These are phyloP conservation scores for Hymenoscyphus fraxineus DNA, from an alignment of 2,329 filamentous ascomycete genomes.

Conservation along the genomic window DNA sequence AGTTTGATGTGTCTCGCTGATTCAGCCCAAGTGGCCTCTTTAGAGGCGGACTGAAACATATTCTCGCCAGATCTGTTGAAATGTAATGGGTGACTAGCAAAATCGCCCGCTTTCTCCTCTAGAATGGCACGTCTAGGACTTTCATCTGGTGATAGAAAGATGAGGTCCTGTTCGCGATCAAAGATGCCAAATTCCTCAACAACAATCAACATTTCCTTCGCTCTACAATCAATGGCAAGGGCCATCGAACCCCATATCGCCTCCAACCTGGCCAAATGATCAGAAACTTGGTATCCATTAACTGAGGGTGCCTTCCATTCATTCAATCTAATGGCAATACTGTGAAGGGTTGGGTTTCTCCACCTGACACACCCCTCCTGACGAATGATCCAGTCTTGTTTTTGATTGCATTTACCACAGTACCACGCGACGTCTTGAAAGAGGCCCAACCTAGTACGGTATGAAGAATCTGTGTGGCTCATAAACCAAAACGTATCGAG, in stretches of 20 bases:
- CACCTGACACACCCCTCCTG: background rate
- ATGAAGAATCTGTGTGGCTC: background rate
- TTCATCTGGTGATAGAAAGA: background rate
- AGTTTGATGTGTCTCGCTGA: background rate
- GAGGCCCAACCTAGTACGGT: background rate
- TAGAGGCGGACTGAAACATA: background rate
- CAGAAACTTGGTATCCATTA: too few relatives aligned
- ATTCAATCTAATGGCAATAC: background rate
- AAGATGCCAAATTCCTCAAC: background rate
- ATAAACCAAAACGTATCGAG: background rate
- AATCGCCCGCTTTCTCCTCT: background rate
- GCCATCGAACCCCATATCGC: background rate
- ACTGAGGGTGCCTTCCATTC: background rate
- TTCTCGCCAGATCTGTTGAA: background rate
- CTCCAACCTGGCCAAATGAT: background rate
- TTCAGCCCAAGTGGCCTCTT: background rate
- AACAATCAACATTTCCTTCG: background rate
- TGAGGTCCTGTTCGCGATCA: background rate
- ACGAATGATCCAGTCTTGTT: background rate
- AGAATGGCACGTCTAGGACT: background rate
- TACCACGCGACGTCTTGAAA: background rate
- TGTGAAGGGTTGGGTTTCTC: background rate
- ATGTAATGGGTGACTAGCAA: too few relatives aligned
- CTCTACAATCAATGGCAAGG: background rate
- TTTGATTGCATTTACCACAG: background rate